phyloP scores from a whole-genome alignment of 1,139 yeast genomes.

The Tardiomyces digboiensis region DNA sequence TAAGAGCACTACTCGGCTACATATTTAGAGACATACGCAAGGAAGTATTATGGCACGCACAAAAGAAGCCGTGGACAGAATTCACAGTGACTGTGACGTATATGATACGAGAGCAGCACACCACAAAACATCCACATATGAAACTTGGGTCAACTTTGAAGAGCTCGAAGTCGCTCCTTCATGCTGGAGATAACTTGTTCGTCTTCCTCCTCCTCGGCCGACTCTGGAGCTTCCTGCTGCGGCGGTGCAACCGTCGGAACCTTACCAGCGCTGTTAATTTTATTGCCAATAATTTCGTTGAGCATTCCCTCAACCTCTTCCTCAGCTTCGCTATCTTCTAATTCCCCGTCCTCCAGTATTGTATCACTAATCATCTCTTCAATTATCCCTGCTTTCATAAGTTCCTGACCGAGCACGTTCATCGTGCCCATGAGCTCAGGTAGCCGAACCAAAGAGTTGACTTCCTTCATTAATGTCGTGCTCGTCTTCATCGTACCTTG shows the following conservation, averaged over 20 bases:
- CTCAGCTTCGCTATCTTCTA: constrained; percentile 57
- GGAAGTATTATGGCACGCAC: too few species aligned
- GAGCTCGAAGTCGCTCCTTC: constrained; percentile 81
- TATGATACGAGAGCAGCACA: too few species aligned
- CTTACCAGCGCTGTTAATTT: constrained; percentile 34
- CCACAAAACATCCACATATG: too few species aligned
- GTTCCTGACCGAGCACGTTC: constrained; percentile 79
- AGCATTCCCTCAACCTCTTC: constrained; percentile 57
- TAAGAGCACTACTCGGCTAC: too few species aligned
- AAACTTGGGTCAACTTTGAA: constrained; percentile 62
- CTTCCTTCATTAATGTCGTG: constrained; percentile 81
- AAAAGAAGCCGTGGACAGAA: too few species aligned
- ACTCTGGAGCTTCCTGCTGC: constrained; percentile 31
- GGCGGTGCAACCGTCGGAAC: constrained; percentile 10
- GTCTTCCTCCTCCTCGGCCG: constrained; percentile 39
- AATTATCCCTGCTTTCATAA: constrained; percentile 80
- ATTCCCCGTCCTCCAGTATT: constrained; percentile 65
- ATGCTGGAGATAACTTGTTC: constrained; percentile 69
- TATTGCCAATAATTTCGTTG: constrained; percentile 38
- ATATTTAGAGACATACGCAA: too few species aligned
- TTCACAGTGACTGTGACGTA: too few species aligned
- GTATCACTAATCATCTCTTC: constrained; percentile 95
- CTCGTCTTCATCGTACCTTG: constrained; percentile 76
- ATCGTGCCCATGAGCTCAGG: constrained; percentile 81
- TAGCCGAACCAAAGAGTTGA: constrained; percentile 63